Conservation (phyloP, 2,329 filamentous ascomycete genomes). For the Colletotrichum cordylinicola region DNA sequence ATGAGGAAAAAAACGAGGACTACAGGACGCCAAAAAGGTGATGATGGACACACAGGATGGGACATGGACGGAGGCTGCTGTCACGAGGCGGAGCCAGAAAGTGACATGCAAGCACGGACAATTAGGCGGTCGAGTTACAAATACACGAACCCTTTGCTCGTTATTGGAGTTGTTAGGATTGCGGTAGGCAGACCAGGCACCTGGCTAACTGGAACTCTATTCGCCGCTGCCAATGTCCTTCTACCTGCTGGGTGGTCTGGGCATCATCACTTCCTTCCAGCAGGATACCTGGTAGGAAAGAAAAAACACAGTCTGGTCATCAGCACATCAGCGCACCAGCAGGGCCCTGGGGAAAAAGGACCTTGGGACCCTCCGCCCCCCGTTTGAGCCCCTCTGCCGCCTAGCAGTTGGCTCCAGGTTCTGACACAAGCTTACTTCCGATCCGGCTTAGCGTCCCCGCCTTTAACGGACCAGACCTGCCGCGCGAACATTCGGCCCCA, state of each 20-base stretch:
- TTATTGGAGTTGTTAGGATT: not conserved
- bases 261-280: not conserved
- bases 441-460: slow-evolving; percentile 18
- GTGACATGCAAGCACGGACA: slow-evolving; percentile 18
- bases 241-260: not conserved
- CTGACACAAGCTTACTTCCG: slow-evolving; percentile 21
- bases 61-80: not conserved
- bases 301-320: not conserved
- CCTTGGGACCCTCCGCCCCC: not conserved
- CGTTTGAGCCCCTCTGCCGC: not conserved
- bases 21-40: not conserved
- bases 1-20: not conserved
- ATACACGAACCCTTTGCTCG: not conserved
- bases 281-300: not conserved
- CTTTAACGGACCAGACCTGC: not conserved
- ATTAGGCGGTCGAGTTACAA: not conserved
- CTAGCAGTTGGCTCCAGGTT: not conserved
- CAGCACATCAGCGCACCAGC: not conserved
- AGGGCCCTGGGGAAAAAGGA: not conserved
- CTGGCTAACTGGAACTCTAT: not conserved
- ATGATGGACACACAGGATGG: slow-evolving; percentile 1
- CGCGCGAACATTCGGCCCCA: slow-evolving; percentile 1
- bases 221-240: not conserved
- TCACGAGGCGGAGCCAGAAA: slow-evolving; percentile 17
- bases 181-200: not conserved